These are phyloP conservation scores for Sechiopsis laciniata DNA, from an alignment of 306 rosid species.

Conservation along the genomic window DNA sequence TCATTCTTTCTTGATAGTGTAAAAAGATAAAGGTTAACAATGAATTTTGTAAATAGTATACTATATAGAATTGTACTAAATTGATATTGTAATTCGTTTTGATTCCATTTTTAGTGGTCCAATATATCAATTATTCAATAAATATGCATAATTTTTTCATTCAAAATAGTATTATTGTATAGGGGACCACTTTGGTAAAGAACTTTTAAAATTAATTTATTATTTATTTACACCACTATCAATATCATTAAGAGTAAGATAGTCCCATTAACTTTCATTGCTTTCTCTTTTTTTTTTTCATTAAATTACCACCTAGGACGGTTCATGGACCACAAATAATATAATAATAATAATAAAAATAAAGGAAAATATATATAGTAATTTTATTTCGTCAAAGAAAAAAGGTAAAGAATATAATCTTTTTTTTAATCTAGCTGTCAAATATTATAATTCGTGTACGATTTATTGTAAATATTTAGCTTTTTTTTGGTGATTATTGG, in stretches of 20 bases:
- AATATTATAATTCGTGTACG: too few species aligned
- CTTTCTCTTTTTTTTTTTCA: not conserved
- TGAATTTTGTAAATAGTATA: not conserved
- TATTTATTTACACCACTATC: constrained; percentile 7
- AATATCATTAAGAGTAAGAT: constrained; percentile 7
- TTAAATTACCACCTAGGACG: not conserved
- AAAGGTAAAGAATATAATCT: not conserved
- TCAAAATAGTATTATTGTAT: not conserved
- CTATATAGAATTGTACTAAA: not conserved
- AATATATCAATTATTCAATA: not conserved
- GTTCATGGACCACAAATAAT: constrained; percentile 7
- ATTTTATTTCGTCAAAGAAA: not conserved
- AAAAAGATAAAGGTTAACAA: not conserved
- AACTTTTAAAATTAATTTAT: not conserved
- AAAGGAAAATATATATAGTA: not conserved
- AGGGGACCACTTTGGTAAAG: not conserved
- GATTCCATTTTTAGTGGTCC: constrained; percentile 7
- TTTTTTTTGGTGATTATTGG: too few species aligned
- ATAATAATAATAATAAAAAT: too few species aligned
- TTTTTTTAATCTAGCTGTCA: not conserved
- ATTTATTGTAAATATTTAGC: too few species aligned
- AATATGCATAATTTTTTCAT: too few species aligned
- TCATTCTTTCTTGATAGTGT: not conserved
- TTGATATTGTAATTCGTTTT: not conserved
- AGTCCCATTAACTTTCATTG: not conserved